These are phyloP conservation scores for Acanthamoeba divionensis DNA, from an alignment of 208 protist species.

Conservation along the genomic window DNA sequence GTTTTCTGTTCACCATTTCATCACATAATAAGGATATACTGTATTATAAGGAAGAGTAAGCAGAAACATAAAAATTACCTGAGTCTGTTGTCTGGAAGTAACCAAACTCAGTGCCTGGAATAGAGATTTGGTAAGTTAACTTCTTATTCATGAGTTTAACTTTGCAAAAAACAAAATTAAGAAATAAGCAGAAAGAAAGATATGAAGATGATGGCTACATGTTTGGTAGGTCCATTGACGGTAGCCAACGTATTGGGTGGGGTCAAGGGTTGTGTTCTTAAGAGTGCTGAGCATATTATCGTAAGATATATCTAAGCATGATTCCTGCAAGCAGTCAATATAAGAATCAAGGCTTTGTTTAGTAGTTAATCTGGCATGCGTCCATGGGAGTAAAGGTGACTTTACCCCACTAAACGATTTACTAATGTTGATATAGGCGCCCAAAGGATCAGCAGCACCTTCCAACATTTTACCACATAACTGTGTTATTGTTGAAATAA, in stretches of 20 bases:
- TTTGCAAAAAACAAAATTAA: neutral
- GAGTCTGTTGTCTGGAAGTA: constrained; percentile 40
- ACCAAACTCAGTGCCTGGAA: constrained; percentile 33
- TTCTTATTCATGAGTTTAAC: neutral
- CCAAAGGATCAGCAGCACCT: neutral
- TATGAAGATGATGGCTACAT: neutral
- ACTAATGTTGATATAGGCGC: constrained; percentile 16
- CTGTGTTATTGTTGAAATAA: too few relatives aligned
- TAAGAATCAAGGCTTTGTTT: too few relatives aligned
- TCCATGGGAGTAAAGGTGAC: too few relatives aligned
- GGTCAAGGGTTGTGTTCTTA: neutral
- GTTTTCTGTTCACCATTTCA: neutral
- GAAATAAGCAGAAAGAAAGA: neutral
- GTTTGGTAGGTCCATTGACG: constrained; percentile 42
- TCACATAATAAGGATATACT: too few relatives aligned
- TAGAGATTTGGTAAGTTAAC: neutral
- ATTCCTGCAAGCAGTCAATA: neutral
- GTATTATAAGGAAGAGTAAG: too few relatives aligned
- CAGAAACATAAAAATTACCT: neutral
- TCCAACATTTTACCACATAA: neutral
- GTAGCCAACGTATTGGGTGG: neutral
- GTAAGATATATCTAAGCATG: constrained; percentile 34
- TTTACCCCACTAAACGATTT: too few relatives aligned
- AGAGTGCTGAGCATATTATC: neutral
- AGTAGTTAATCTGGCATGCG: too few relatives aligned